phyloP scores from a whole-genome alignment of 805 yeast species.

The Blastobotrys mokoenaii region DNA sequence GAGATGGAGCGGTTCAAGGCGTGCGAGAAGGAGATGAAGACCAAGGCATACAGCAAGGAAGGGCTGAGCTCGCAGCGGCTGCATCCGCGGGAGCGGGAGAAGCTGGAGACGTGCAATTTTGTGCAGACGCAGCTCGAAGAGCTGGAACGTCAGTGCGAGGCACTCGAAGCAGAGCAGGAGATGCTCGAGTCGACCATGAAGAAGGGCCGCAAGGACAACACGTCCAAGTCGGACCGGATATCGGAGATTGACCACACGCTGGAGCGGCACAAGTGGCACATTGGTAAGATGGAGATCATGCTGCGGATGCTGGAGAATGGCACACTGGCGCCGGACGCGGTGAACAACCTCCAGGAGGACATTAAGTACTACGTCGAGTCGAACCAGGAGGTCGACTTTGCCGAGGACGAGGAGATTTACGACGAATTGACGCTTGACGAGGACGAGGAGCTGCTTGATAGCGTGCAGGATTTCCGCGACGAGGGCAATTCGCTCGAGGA shows the following conservation, averaged over 20 bases:
- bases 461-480: slow-evolving; percentile 19
- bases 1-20: slow-evolving; percentile 95
- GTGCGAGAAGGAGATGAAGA: slow-evolving; percentile 86
- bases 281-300: slow-evolving; percentile 66
- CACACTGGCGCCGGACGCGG: slow-evolving; percentile 65
- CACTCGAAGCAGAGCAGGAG: slow-evolving; percentile 64
- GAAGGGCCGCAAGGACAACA: slow-evolving; percentile 49
- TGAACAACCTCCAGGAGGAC: slow-evolving; percentile 76
- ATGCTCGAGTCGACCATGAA: slow-evolving; percentile 42
- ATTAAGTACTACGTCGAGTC: slow-evolving; percentile 89
- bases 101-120: slow-evolving; percentile 63
- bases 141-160: slow-evolving; percentile 71
- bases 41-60: slow-evolving; percentile 89
- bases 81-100: slow-evolving; percentile 76
- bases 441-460: slow-evolving; percentile 33
- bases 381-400: slow-evolving; percentile 85
- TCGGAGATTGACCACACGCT: slow-evolving; percentile 54
- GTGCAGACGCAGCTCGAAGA: slow-evolving; percentile 68
- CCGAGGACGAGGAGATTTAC: slow-evolving; percentile 88
- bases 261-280: slow-evolving; percentile 74
- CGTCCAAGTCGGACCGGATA: slow-evolving; percentile 46
- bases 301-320: slow-evolving; percentile 73
- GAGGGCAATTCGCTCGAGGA: slow-evolving; percentile 29
- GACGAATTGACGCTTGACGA: slow-evolving; percentile 70
- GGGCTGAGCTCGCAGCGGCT: slow-evolving; percentile 64